A percentile compares a stretch with the other conserved stretches of the same genome.
Conservation (phyloP, 2,329 filamentous ascomycete species). For the Daldinia sp. region DNA sequence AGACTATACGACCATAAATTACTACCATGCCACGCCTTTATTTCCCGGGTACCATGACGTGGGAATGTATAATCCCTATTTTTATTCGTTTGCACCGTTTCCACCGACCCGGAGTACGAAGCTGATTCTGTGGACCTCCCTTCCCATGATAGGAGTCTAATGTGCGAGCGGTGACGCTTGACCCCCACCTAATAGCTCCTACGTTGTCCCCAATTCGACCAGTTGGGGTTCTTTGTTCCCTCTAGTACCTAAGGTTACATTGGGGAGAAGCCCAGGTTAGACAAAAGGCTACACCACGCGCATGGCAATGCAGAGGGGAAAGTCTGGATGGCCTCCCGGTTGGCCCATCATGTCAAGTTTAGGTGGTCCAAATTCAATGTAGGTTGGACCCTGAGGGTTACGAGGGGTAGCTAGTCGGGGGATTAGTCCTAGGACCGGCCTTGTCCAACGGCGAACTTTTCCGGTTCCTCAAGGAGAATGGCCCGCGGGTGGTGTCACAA, state of each 20-base stretch:
- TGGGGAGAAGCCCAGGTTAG: conserved; percentile 15
- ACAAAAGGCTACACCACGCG: conserved; percentile 8
- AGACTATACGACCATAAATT: too few species aligned
- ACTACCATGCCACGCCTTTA: background rate
- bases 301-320: conserved; percentile 18
- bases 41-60: background rate
- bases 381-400: conserved; percentile 23
- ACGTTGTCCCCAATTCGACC: conserved; percentile 4
- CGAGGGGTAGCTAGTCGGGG: conserved; percentile 8
- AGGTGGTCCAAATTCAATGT: conserved; percentile 4
- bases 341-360: conserved; percentile 27
- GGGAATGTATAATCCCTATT: conserved; percentile 5
- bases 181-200: conserved; percentile 24
- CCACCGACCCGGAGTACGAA: conserved; percentile 3
- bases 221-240: conserved; percentile 8
- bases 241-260: conserved; percentile 11
- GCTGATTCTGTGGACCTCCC: conserved; percentile 14
- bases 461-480: conserved; percentile 20
- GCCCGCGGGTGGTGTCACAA: conserved; percentile 7
- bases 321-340: conserved; percentile 24
- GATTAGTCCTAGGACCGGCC: conserved; percentile 5
- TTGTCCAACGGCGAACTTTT: conserved; percentile 10
- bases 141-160: conserved; percentile 18
- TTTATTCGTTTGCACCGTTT: conserved; percentile 9
- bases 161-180: conserved; percentile 13